phyloP scores from a whole-genome alignment of 164 flowering plant genomes.

The Nelumbo lutea region DNA sequence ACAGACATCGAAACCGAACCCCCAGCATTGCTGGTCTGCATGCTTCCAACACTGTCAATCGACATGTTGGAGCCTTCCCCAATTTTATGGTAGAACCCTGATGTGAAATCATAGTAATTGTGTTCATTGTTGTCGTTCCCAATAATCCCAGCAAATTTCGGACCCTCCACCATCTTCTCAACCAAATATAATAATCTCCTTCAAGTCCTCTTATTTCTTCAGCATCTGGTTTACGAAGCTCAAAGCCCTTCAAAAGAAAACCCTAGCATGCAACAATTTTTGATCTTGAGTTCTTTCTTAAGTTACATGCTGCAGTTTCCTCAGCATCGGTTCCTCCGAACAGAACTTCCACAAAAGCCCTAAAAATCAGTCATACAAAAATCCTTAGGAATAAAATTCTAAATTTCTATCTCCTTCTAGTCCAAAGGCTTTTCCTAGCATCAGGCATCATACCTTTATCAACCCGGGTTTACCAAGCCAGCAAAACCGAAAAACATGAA shows the following conservation, averaged over 20 bases:
- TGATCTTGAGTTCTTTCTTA: background rate
- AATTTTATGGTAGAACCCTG: conserved; percentile 2
- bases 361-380: background rate
- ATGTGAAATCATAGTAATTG: conserved; percentile 5
- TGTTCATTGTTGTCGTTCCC: conserved; percentile 6
- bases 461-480: background rate
- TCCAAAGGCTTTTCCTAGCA: background rate
- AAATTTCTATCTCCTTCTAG: background rate
- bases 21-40: conserved; percentile 7
- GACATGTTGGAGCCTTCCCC: conserved; percentile 11
- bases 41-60: conserved; percentile 7
- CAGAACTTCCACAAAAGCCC: conserved; percentile 4
- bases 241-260: conserved; percentile 5
- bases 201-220: conserved; percentile 9
- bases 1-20: conserved; percentile 9
- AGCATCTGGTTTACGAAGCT: conserved; percentile 18
- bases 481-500: background rate
- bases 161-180: conserved; percentile 6
- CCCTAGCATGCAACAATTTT: conserved; percentile 1
- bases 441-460: conserved; percentile 6
- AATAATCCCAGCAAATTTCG: conserved; percentile 5
- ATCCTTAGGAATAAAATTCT: conserved; percentile 7
- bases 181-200: background rate
- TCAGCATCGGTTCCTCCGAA: conserved; percentile 3
- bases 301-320: background rate